Conservation (phyloP, 495 filamentous ascomycete genomes). For the Penicillium nucicola region DNA sequence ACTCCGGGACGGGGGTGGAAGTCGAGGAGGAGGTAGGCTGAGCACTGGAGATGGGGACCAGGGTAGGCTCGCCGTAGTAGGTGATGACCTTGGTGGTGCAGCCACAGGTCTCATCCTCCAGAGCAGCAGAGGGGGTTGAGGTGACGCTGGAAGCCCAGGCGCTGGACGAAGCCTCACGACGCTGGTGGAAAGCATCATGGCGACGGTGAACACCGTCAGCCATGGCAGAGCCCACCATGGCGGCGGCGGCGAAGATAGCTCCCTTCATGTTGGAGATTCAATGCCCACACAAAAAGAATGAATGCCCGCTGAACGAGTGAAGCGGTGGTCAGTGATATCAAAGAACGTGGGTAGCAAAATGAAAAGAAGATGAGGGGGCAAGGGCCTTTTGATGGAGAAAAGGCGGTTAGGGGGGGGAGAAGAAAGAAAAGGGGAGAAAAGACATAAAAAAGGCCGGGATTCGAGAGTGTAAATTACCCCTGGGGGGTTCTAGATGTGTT, state of each 20-base stretch:
- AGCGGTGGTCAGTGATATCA: conserved; percentile 65
- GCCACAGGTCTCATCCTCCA: conserved; percentile 47
- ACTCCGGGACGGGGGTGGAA: conserved; percentile 14
- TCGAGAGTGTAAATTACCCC: conserved; percentile 2
- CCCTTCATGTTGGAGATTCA: conserved; percentile 62
- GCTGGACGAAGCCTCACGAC: conserved; percentile 22
- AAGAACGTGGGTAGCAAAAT: conserved; percentile 38
- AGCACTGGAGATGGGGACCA: conserved; percentile 26
- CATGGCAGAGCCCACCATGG: conserved; percentile 60
- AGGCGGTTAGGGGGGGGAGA: conserved; percentile 36
- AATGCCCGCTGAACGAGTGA: conserved; percentile 97
- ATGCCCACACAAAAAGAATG: conserved; percentile 50
- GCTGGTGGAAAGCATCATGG: conserved; percentile 58
- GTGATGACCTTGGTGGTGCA: conserved; percentile 70
- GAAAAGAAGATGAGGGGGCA: conserved; percentile 47
- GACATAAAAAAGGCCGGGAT: conserved; percentile 10
- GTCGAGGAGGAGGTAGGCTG: conserved; percentile 3
- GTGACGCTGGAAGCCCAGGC: conserved; percentile 19
- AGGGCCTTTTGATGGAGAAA: conserved; percentile 48
- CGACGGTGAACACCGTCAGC: conserved; percentile 57
- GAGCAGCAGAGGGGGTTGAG: conserved; percentile 23
- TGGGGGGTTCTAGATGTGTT: conserved; percentile 15
- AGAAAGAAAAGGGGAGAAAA: conserved; percentile 23
- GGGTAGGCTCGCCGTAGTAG: conserved; percentile 55
- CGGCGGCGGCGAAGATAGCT: conserved; percentile 61